Base-by-base conservation (phyloP, 371 early-diverging fungal species). In the Mucor velutinosus region DNA sequence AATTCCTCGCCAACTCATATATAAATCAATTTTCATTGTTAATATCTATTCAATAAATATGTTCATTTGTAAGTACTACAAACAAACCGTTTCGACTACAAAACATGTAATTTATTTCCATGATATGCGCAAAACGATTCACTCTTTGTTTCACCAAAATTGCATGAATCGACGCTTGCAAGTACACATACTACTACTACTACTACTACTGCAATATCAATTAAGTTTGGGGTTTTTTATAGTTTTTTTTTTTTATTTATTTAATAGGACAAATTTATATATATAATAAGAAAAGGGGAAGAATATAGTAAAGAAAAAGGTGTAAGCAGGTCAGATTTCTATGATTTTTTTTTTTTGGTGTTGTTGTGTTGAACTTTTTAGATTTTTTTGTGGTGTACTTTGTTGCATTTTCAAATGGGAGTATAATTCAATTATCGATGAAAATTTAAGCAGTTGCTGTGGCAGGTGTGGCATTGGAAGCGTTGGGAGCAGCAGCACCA, bases 381-480 rank as follows among this genome's bases (percentile, higher is more conserved):
- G 53, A 6, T 53, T 53, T 53, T 53, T 51, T 51, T 47, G 14
- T 4, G 17, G 37, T 14, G 14, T 14, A 5, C 8, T 47, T 47
- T n/a, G 19, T 19, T 47, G 47, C 8, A 47, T 47, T 21, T 47
- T 47, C 21, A 47, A 8, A 8, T 27, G 25, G 51, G 53, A 53
- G 53, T 53, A 53, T 53, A 23, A 27, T 51, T 25, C 14, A 23
- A 23, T 51, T 23, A 49, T 49, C 25, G 51, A 51, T 15, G 53
- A 53, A 53, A 53, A 53, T 53, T 41, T 27, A 53, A 53, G 53
- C 53, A 27, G 53, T 15, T 53, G 53, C 15, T 53, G 53, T 53
- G 14, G 53, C 27, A 53, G 49, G 49, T 49, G 49, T 12, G 4
- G 53, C 27, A 15, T 7, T 21, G 53, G 41, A 41, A 41, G 37